phyloP scores from a whole-genome alignment of 2,329 filamentous ascomycete species.

The Aspergillus ruber region DNA sequence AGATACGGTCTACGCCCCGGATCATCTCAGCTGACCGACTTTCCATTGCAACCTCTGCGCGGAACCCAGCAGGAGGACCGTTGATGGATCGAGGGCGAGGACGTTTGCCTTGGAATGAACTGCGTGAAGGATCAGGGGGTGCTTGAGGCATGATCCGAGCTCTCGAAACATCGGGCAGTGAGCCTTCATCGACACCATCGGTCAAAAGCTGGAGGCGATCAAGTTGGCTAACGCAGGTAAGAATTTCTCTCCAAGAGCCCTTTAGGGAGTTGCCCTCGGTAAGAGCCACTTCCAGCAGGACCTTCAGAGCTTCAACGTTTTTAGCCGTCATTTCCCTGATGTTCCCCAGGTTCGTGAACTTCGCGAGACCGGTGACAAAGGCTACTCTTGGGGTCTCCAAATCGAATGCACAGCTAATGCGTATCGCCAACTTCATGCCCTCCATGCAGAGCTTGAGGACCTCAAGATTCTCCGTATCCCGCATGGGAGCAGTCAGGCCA shows the following conservation, averaged over 20 bases:
- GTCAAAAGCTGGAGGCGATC: constrained; percentile 93
- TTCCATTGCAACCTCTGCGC: constrained; percentile 80
- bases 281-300: constrained; percentile 83
- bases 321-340: constrained; percentile 91
- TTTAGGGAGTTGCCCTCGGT: constrained; percentile 86
- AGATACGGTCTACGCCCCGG: constrained; percentile 88
- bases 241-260: constrained; percentile 88
- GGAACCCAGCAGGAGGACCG: constrained; percentile 50
- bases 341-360: constrained; percentile 94
- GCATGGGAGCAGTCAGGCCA: constrained; percentile 84
- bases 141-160: constrained; percentile 62
- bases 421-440: constrained; percentile 87
- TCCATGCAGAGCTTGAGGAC: constrained; percentile 90
- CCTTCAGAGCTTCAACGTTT: constrained; percentile 90
- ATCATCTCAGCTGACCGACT: constrained; percentile 89
- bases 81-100: constrained; percentile 42
- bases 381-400: constrained; percentile 88
- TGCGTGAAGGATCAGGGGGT: constrained; percentile 52
- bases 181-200: constrained; percentile 86
- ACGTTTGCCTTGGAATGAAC: constrained; percentile 57
- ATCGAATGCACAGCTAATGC: constrained; percentile 89
- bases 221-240: constrained; percentile 92
- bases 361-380: constrained; percentile 86
- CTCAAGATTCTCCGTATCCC: constrained; percentile 87
- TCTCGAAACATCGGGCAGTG: constrained; percentile 85